Evolutionary conservation across 129 eudicot species (phyloP).

Genomic region (Rutidosis leptorrhynchoides): DNA sequence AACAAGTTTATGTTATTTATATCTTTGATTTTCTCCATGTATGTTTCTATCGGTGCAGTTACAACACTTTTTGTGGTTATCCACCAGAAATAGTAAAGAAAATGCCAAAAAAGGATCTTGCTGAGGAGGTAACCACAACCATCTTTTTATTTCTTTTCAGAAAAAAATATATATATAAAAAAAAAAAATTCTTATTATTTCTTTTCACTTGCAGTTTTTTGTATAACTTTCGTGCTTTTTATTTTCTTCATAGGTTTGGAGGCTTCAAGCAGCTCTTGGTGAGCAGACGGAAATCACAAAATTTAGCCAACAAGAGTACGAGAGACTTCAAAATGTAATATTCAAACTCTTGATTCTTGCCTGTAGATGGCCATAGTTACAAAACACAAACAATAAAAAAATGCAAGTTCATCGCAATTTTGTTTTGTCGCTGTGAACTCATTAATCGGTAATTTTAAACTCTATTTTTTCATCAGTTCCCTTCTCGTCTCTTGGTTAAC

Average conservation of each 20-base stretch:
- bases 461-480: background rate
- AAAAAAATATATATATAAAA: too few species aligned
- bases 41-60: conserved; percentile 41
- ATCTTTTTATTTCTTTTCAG: conserved; percentile 9
- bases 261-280: conserved; percentile 99
- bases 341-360: conserved; percentile 15
- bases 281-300: conserved; percentile 96
- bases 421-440: background rate
- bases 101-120: conserved; percentile 99
- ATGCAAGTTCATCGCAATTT: background rate
- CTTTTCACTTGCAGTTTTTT: background rate
- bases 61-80: conserved; percentile 87
- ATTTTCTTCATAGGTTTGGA: conserved; percentile 56
- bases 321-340: conserved; percentile 87
- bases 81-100: conserved; percentile 97
- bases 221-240: background rate
- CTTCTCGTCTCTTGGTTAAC: background rate
- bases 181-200: too few species aligned
- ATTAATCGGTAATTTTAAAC: background rate
- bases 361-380: background rate
- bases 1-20: background rate
- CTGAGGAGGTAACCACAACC: conserved; percentile 67
- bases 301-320: conserved; percentile 90
- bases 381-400: background rate
- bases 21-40: conserved; percentile 7